These are phyloP conservation scores for Salvia sclarea DNA, from an alignment of 305 asterid genomes.

Conservation along the genomic window DNA sequence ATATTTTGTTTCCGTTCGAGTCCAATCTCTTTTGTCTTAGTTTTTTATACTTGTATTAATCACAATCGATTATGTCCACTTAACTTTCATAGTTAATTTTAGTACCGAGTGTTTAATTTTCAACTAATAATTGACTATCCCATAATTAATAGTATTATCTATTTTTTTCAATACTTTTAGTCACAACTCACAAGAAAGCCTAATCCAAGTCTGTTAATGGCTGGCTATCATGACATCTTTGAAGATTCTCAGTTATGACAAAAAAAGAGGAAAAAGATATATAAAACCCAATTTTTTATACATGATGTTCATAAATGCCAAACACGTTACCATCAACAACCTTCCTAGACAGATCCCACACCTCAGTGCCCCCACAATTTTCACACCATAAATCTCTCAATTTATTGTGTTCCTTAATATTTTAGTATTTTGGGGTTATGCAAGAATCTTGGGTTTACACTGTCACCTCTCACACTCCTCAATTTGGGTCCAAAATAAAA, in stretches of 20 bases:
- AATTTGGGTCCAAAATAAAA: background rate
- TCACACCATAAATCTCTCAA: background rate
- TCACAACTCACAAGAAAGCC: background rate
- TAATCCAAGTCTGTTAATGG: background rate
- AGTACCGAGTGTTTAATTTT: no score
- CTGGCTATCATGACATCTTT: background rate
- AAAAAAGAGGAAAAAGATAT: background rate
- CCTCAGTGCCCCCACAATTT: background rate
- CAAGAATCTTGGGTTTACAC: slow-evolving; percentile 14
- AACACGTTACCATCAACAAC: slow-evolving; percentile 9
- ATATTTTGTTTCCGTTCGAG: no score
- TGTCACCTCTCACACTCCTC: background rate
- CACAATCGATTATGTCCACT: no score
- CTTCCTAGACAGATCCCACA: background rate
- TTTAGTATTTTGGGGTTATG: background rate
- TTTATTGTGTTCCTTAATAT: background rate
- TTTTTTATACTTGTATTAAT: no score
- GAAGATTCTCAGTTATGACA: background rate
- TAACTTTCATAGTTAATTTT: no score
- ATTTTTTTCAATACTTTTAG: no score
- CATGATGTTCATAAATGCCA: background rate
- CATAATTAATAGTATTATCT: no score
- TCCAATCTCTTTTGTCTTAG: no score
- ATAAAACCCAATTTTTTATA: no score
- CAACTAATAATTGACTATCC: no score